A percentile compares a stretch with the other conserved stretches of the same genome.
These are phyloP conservation scores for Venturia nashicola DNA, from an alignment of 2,329 filamentous ascomycete genomes.

Conservation along the genomic window DNA sequence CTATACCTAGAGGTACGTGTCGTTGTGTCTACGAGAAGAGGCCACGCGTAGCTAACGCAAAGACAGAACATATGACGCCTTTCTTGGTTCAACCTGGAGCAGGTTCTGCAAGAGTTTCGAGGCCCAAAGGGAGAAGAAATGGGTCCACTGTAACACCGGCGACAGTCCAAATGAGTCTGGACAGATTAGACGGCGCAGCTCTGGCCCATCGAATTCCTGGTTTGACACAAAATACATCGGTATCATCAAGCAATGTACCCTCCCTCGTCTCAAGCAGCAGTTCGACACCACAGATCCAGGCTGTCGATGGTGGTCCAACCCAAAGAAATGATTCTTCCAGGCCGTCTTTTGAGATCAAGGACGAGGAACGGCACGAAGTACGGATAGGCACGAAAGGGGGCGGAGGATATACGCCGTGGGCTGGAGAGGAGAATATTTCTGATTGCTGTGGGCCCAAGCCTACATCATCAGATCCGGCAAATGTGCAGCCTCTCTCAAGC, in stretches of 20 bases:
- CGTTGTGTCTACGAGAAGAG: neutral
- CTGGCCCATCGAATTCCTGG: neutral
- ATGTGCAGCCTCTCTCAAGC: neutral
- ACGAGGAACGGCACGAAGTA: neutral
- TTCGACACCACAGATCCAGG: slow-evolving; percentile 8
- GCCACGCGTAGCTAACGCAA: neutral
- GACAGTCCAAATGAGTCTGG: neutral
- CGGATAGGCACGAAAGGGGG: neutral
- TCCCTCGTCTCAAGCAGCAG: slow-evolving; percentile 6
- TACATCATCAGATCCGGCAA: neutral
- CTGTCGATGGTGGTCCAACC: neutral
- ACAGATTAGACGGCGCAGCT: slow-evolving; percentile 1
- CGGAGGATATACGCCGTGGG: neutral
- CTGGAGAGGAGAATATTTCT: neutral
- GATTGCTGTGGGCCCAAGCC: neutral
- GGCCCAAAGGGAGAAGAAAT: neutral
- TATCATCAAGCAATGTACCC: slow-evolving; percentile 5
- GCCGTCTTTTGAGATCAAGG: neutral
- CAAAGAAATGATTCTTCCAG: neutral
- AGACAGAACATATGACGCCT: neutral
- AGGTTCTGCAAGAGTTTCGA: neutral
- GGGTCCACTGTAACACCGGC: neutral
- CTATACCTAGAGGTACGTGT: slow-evolving; percentile 24
- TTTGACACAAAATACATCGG: neutral
- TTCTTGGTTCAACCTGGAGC: slow-evolving; percentile 14